Conservation (phyloP, 768 basidiomycete genomes). For the Russula foetens region DNA sequence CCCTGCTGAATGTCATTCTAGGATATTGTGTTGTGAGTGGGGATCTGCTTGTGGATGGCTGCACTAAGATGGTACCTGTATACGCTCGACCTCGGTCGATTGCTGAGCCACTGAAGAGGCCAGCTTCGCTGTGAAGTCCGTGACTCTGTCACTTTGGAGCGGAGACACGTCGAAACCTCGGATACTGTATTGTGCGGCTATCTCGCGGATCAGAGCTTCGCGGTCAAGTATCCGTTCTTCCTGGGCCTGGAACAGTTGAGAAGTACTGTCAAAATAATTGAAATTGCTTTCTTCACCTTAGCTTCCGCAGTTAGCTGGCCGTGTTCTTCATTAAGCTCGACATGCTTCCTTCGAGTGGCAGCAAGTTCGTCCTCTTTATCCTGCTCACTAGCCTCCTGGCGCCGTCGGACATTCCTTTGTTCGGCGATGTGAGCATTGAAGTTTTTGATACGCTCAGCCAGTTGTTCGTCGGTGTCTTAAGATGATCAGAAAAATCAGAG, state of each 20-base stretch:
- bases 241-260: slow-evolving; percentile 47
- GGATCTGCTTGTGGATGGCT: neutral
- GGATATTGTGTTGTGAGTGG: neutral
- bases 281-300: slow-evolving; percentile 39
- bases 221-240: slow-evolving; percentile 59
- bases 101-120: slow-evolving; percentile 55
- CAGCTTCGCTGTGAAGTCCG: slow-evolving; percentile 64
- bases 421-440: slow-evolving; percentile 50
- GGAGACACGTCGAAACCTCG: slow-evolving; percentile 66
- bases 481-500: neutral
- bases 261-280: neutral
- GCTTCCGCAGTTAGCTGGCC: slow-evolving; percentile 69
- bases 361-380: slow-evolving; percentile 55
- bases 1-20: slow-evolving; percentile 48
- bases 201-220: slow-evolving; percentile 64
- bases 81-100: slow-evolving; percentile 51
- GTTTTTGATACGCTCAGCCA: slow-evolving; percentile 47
- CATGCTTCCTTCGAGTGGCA: slow-evolving; percentile 43
- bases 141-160: slow-evolving; percentile 60
- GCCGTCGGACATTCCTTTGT: slow-evolving; percentile 41
- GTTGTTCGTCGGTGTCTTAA: slow-evolving; percentile 65
- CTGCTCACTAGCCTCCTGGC: slow-evolving; percentile 44
- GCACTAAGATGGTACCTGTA: slow-evolving; percentile 43
- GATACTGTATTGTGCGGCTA: slow-evolving; percentile 60
- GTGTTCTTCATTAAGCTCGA: slow-evolving; percentile 47